Evolutionary conservation across 2,329 filamentous ascomycete genomes (phyloP), one percentile per base, ranked within the genome.

Genomic region (Nemania diffusa): DNA sequence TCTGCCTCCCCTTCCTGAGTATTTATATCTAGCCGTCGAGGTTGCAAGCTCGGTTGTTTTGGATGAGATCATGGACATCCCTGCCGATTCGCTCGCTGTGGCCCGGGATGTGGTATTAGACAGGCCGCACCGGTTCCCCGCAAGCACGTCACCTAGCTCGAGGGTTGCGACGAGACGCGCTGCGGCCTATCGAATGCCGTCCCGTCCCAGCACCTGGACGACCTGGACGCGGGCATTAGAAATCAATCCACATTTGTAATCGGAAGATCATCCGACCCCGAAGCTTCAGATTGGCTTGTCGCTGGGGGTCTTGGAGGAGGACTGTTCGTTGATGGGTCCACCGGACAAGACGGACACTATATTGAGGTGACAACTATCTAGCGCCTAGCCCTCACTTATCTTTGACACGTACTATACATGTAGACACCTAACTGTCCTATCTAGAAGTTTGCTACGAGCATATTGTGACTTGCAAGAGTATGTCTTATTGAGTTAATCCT

Each of bases 101-200:
- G 15, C 13, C 32, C 27, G 57, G 44, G n/a, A 24, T 20, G 13
- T 50, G 17, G 40, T n/a, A 37, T 44, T 50, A n/a, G 26, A 29
- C 46, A 29, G 46, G 26, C 32, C 57, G 42, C 37, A 29, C 56
- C 60, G 67, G 69, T 72, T 70, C 73, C 74, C 74, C 74, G 72
- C 73, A 74, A 74, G 71, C 74, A 76, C 74, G 74, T 73, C 70
- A 76, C 72, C 48, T 50, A 27, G 63, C 32, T 58, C 56, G 57
- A 53, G 51, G 52, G 57, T 75, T 74, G 69, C 73, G 71, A 71
- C 71, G 72, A 62, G 59, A 44, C 22, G 53, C 52, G 51, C 48
- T 32, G 53, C 26, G 58, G n/a, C 62, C 62, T 65, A 68, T 68
- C 22, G 63, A 58, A 34, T 58, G 29, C 20, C 59, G 26, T 63